phyloP scores from a whole-genome alignment of 352 stramenopile genomes.

The Peronospora tabacina region DNA sequence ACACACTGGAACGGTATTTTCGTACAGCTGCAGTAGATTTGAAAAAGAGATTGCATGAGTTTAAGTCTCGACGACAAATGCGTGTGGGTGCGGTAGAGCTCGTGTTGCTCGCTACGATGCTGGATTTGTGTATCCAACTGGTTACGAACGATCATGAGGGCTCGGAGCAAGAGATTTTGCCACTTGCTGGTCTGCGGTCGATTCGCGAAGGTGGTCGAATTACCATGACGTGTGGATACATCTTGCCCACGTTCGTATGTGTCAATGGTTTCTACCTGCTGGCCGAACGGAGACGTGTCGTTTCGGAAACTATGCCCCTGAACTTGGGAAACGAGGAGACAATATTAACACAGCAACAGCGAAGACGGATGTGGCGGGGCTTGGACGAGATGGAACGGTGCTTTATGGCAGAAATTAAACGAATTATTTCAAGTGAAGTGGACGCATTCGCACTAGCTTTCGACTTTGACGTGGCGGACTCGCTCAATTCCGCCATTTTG shows the following conservation, averaged over 20 bases:
- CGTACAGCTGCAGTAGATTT: constrained; percentile 51
- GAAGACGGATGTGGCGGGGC: constrained; percentile 52
- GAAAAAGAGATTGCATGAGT: constrained; percentile 71
- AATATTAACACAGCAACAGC: constrained; percentile 14
- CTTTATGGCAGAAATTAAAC: constrained; percentile 57
- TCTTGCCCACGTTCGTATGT: constrained; percentile 58
- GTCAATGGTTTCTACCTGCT: constrained; percentile 68
- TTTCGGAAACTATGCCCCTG: constrained; percentile 3
- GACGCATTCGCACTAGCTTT: constrained; percentile 29
- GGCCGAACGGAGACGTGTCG: constrained; percentile 20
- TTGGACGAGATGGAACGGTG: constrained; percentile 69
- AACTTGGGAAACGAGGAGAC: constrained; percentile 12
- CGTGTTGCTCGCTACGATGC: constrained; percentile 60
- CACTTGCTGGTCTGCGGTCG: constrained; percentile 36
- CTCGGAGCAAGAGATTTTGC: constrained; percentile 52
- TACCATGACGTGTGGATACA: constrained; percentile 59
- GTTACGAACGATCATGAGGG: constrained; percentile 78
- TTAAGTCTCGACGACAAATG: constrained; percentile 49
- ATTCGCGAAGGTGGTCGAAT: constrained; percentile 50
- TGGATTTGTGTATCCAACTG: constrained; percentile 63
- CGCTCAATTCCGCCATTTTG: constrained; percentile 64
- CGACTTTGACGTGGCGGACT: constrained; percentile 55
- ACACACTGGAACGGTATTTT: constrained; percentile 48
- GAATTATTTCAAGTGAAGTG: constrained; percentile 23
- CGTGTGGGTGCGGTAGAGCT: constrained; percentile 64